These are phyloP conservation scores for Atkinsonella hypoxylon DNA, from an alignment of 2,329 filamentous ascomycete species.

Conservation along the genomic window DNA sequence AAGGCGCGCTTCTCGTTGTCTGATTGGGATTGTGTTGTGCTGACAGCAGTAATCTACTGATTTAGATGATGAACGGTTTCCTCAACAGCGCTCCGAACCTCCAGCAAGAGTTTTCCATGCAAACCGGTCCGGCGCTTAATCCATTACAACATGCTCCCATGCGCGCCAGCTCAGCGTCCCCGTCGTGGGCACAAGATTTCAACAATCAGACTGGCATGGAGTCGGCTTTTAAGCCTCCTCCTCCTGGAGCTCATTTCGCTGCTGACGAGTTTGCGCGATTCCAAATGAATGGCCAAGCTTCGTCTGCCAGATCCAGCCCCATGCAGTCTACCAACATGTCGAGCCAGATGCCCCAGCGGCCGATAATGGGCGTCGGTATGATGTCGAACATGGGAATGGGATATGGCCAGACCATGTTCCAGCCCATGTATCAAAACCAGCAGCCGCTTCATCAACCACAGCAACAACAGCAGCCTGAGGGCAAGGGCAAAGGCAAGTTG, in stretches of 20 bases:
- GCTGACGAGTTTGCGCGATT: conserved; percentile 82
- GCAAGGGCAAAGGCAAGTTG: conserved; percentile 80
- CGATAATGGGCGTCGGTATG: conserved; percentile 46
- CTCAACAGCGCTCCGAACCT: conserved; percentile 62
- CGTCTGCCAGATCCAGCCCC: conserved; percentile 40
- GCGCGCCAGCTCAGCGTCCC: conserved; percentile 40
- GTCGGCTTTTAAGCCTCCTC: conserved; percentile 49
- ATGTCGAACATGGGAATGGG: conserved; percentile 38
- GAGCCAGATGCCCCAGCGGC: conserved; percentile 37
- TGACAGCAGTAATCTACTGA: neutral
- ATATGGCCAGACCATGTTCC: conserved; percentile 40
- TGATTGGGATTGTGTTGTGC: neutral
- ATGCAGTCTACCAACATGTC: conserved; percentile 40
- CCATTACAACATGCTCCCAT: conserved; percentile 38
- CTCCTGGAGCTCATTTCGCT: conserved; percentile 52
- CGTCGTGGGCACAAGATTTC: conserved; percentile 42
- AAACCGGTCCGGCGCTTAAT: conserved; percentile 36
- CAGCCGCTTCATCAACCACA: conserved; percentile 31
- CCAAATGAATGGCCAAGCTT: conserved; percentile 51
- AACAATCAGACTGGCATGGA: conserved; percentile 57
- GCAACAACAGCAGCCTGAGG: conserved; percentile 36
- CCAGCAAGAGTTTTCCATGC: conserved; percentile 41
- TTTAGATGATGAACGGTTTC: conserved; percentile 85
- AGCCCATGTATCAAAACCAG: conserved; percentile 34
- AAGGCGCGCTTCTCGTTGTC: too few species aligned